A percentile compares a stretch with the other conserved stretches of the same genome.
Evolutionary conservation across 495 filamentous ascomycete species (phyloP).

Genomic region (Hypoxylon crocopeplum): DNA sequence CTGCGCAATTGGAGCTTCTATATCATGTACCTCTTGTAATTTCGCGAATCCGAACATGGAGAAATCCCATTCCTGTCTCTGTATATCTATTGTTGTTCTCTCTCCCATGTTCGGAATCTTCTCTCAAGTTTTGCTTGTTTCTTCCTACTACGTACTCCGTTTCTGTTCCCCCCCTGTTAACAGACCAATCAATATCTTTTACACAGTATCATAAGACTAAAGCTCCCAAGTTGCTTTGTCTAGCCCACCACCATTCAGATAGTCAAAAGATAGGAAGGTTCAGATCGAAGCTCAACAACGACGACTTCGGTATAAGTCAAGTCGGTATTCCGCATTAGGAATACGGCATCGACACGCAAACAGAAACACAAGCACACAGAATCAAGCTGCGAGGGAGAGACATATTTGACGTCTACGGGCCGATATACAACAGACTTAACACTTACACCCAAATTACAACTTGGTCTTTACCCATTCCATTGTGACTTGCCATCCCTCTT

Average conservation of each 20-base stretch:
- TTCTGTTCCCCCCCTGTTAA: conserved; percentile 7
- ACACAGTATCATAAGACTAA: neutral
- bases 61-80: conserved; percentile 20
- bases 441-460: conserved; percentile 2
- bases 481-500: too few species aligned
- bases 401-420: neutral
- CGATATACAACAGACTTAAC: neutral
- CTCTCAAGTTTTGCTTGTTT: too few species aligned
- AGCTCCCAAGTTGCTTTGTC: conserved; percentile 5
- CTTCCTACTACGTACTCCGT: neutral
- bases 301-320: too few species aligned
- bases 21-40: conserved; percentile 1
- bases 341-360: neutral
- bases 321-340: too few species aligned
- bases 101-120: neutral
- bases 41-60: conserved; percentile 26
- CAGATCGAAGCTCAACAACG: neutral
- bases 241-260: neutral
- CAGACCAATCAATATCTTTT: conserved; percentile 1
- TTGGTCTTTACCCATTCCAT: neutral
- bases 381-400: neutral
- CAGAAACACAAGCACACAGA: neutral
- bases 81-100: conserved; percentile 19
- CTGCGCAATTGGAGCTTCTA: conserved; percentile 16
- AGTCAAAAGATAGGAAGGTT: too few species aligned